Evolutionary conservation across 228 moss, liverwort and hornwort genomes (phyloP).

Genomic region (Sphagnum magellanicum): DNA sequence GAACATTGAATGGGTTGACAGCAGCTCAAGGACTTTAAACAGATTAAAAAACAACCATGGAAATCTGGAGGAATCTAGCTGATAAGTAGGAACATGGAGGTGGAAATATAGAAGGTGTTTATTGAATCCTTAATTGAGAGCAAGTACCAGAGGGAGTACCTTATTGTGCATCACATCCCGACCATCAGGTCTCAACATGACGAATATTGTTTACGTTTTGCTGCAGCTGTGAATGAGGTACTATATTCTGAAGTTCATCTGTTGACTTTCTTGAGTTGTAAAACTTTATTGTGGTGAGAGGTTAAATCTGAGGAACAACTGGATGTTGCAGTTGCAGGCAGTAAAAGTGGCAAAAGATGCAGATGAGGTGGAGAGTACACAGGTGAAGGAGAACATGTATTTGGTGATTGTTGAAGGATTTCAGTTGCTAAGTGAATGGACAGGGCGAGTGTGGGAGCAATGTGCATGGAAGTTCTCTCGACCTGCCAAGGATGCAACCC

Average conservation of each 20-base stretch:
- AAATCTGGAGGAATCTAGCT: too few species aligned
- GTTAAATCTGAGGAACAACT: neutral
- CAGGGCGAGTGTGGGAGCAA: conserved; percentile 97
- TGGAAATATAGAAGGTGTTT: neutral
- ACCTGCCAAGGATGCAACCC: conserved; percentile 91
- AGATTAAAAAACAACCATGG: too few species aligned
- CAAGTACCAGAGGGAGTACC: conserved; percentile 91
- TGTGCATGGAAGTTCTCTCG: conserved; percentile 99
- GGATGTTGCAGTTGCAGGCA: conserved; percentile 65
- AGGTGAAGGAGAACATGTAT: conserved; percentile 87
- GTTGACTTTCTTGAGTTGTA: too few species aligned
- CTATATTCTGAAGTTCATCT: neutral
- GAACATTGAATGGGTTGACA: too few species aligned
- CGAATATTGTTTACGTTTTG: conserved; percentile 79
- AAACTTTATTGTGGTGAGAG: too few species aligned
- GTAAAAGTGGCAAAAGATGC: conserved; percentile 76
- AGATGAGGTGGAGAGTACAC: conserved; percentile 48
- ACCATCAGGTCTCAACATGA: conserved; percentile 70
- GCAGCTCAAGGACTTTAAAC: too few species aligned
- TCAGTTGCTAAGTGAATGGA: conserved; percentile 97
- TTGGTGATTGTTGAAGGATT: conserved; percentile 89
- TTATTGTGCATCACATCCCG: conserved; percentile 66
- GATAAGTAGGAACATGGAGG: too few species aligned
- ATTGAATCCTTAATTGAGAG: conserved; percentile 48
- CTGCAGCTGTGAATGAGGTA: conserved; percentile 78